These are phyloP conservation scores for Carpinus fangiana DNA, from an alignment of 306 rosid species.

Conservation along the genomic window DNA sequence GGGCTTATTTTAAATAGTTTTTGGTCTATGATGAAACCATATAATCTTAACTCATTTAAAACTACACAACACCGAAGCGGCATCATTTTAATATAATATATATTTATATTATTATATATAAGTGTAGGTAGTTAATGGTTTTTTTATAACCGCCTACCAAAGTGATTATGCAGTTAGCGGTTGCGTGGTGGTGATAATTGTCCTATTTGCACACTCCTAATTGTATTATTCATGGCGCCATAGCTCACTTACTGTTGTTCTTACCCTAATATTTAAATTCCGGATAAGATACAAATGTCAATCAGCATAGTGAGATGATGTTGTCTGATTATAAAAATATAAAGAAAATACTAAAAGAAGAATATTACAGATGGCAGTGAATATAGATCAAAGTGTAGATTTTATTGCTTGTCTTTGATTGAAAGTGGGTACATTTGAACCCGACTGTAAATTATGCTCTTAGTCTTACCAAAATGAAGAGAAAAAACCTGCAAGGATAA, in stretches of 20 bases:
- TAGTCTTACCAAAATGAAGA: neutral
- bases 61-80: too few species aligned
- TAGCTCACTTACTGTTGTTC: neutral
- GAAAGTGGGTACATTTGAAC: neutral
- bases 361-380: neutral
- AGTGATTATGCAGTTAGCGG: too few species aligned
- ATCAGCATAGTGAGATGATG: neutral
- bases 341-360: neutral
- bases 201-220: too few species aligned
- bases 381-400: neutral
- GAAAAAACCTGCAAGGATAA: neutral
- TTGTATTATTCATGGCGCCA: too few species aligned
- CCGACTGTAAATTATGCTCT: neutral
- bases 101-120: too few species aligned
- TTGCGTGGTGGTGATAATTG: too few species aligned
- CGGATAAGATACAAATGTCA: neutral
- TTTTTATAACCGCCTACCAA: too few species aligned
- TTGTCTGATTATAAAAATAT: neutral
- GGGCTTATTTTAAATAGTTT: too few species aligned
- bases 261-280: neutral
- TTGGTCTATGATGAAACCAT: too few species aligned
- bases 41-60: too few species aligned
- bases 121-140: too few species aligned
- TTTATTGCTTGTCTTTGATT: neutral
- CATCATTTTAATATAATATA: too few species aligned